These are phyloP conservation scores for Diddensiella transvaalensis DNA, from an alignment of 805 yeast species.

Conservation along the genomic window DNA sequence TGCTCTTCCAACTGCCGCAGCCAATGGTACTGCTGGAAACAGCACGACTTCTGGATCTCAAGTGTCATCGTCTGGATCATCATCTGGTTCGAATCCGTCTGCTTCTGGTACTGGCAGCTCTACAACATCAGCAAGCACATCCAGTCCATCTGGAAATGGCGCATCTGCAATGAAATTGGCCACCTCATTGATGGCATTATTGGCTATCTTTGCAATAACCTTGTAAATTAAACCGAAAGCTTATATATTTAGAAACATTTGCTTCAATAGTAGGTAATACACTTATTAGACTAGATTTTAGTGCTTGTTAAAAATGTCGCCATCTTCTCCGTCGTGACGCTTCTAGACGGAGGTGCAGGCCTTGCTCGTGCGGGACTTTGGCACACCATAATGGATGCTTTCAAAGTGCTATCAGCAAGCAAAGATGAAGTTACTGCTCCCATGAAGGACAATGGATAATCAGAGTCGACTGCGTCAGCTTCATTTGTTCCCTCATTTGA, in stretches of 20 bases:
- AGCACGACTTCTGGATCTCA: not conserved
- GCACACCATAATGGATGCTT: slow-evolving; percentile 12
- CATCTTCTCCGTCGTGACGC: not conserved
- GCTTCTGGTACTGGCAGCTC: not conserved
- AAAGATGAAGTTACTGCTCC: not conserved
- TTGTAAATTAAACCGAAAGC: not conserved
- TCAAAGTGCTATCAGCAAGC: not conserved
- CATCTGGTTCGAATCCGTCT: not conserved
- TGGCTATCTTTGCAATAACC: not conserved
- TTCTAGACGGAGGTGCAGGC: not conserved
- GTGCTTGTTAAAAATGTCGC: not conserved
- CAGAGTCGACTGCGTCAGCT: not conserved
- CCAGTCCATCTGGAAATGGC: not conserved
- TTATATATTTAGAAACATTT: too few relatives aligned
- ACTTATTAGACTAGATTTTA: not conserved
- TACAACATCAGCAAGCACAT: not conserved
- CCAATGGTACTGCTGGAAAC: not conserved
- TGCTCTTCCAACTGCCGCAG: not conserved
- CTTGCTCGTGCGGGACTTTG: slow-evolving; percentile 1
- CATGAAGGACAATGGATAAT: not conserved
- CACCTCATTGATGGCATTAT: not conserved
- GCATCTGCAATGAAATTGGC: not conserved
- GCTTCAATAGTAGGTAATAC: too few relatives aligned
- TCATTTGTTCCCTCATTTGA: not conserved
- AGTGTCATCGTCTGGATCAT: not conserved